Conservation (phyloP, 495 filamentous ascomycete species). For the Penicillium canariense region DNA sequence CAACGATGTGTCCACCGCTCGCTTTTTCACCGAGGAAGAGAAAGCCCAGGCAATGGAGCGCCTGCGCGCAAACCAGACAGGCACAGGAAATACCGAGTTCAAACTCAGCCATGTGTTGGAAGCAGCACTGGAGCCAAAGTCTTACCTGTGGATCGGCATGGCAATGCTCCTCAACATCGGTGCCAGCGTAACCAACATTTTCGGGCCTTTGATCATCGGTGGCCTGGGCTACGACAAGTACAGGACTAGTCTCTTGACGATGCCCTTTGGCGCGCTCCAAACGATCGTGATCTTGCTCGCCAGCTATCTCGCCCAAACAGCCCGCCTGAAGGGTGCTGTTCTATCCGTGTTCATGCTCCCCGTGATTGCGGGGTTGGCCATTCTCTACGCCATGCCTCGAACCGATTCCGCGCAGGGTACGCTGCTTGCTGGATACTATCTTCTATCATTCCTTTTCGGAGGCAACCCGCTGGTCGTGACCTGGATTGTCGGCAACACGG, state of each 20-base stretch:
- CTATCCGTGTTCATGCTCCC: constrained; percentile 50
- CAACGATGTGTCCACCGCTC: constrained; percentile 51
- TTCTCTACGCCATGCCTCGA: constrained; percentile 54
- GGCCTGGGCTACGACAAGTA: constrained; percentile 59
- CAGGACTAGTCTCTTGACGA: constrained; percentile 49
- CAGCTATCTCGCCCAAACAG: constrained; percentile 48
- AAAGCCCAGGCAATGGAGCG: constrained; percentile 59
- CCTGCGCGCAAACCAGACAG: constrained; percentile 62
- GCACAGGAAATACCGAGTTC: constrained; percentile 47
- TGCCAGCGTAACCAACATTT: constrained; percentile 57
- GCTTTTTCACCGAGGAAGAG: constrained; percentile 59
- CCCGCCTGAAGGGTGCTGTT: constrained; percentile 49
- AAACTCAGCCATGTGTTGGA: constrained; percentile 47
- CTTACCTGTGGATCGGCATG: constrained; percentile 50
- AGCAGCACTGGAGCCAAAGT: constrained; percentile 47
- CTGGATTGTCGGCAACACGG: constrained; percentile 52
- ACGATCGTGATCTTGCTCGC: constrained; percentile 41
- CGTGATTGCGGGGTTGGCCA: constrained; percentile 53
- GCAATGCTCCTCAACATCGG: constrained; percentile 60
- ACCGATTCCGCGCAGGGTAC: constrained; percentile 35
- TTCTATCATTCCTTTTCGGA: constrained; percentile 58
- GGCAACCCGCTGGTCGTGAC: constrained; percentile 50
- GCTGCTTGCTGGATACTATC: constrained; percentile 58
- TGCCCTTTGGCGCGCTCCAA: constrained; percentile 50
- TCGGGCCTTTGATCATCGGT: constrained; percentile 60